Percentiles rank a stretch among this genome's conserved stretches.
phyloP scores from a whole-genome alignment of 345 rosid species.

The Angophora floribunda region DNA sequence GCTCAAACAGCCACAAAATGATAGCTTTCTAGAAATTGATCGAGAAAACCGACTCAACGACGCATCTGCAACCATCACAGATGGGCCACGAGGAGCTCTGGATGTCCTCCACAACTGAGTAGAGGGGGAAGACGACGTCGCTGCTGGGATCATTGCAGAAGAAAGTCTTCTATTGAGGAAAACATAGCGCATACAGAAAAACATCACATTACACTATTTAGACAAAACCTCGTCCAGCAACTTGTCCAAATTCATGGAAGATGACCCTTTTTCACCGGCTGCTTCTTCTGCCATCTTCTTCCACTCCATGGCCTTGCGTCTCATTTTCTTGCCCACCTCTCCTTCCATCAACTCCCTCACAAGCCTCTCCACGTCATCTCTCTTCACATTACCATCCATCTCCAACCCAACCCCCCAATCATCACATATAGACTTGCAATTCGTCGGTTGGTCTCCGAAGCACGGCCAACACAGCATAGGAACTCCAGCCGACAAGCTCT shows the following conservation, averaged over 20 bases:
- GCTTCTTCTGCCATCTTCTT: conserved; percentile 11
- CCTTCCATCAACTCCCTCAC: conserved; percentile 25
- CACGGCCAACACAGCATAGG: conserved; percentile 11
- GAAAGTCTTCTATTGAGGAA: background rate
- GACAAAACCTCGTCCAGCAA: background rate
- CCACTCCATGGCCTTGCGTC: conserved; percentile 14
- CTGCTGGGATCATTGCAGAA: background rate
- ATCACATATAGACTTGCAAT: conserved; percentile 8
- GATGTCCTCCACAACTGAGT: background rate
- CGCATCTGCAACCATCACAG: background rate
- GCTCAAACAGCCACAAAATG: background rate
- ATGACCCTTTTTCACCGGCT: background rate
- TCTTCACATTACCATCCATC: conserved; percentile 7
- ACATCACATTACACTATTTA: background rate
- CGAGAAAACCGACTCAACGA: background rate
- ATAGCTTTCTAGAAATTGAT: background rate
- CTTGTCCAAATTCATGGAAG: background rate
- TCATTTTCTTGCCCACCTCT: conserved; percentile 7
- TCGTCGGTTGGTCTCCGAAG: conserved; percentile 7
- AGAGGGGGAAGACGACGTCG: background rate
- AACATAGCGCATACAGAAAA: background rate
- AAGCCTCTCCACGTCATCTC: conserved; percentile 16
- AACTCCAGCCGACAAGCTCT: background rate
- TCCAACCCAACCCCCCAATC: conserved; percentile 20
- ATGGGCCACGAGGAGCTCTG: background rate